phyloP scores from a whole-genome alignment of 352 stramenopile genomes.

The Globisporangium abappressorium region DNA sequence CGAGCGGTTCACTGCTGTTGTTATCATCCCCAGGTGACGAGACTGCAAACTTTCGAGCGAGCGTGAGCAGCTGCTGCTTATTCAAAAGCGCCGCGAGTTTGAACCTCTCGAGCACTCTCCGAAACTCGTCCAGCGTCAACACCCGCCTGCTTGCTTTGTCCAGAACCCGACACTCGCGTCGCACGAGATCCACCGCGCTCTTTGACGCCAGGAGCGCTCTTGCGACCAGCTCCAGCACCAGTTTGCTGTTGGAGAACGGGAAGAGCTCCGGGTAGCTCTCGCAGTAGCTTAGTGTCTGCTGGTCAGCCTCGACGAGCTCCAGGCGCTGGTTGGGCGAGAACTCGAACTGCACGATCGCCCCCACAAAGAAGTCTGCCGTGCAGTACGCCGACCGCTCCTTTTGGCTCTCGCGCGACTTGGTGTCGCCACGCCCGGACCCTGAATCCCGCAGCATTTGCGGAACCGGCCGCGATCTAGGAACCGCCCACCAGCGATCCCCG shows the following conservation, averaged over 20 bases:
- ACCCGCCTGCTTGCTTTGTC: constrained; percentile 20
- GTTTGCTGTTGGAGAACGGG: constrained; percentile 45
- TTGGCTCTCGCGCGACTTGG: constrained; percentile 28
- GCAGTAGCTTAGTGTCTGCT: constrained; percentile 74
- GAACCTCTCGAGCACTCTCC: constrained; percentile 23
- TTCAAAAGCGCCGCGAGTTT: constrained; percentile 35
- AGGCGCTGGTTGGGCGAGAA: constrained; percentile 69
- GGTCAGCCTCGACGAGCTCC: constrained; percentile 69
- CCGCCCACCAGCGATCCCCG: constrained; percentile 53
- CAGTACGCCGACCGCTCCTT: constrained; percentile 37
- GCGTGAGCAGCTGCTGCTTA: constrained; percentile 61
- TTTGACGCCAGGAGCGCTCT: constrained; percentile 21
- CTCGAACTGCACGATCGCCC: constrained; percentile 63
- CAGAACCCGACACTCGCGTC: constrained; percentile 35
- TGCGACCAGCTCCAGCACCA: constrained; percentile 29
- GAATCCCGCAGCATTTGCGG: constrained; percentile 38
- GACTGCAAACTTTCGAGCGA: constrained; percentile 42
- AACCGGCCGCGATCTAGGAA: constrained; percentile 79
- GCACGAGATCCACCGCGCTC: constrained; percentile 24
- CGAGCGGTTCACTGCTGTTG: constrained; percentile 8
- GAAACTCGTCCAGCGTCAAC: constrained; percentile 27
- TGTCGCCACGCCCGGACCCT: constrained; percentile 15
- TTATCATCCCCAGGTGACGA: neutral
- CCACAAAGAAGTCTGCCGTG: constrained; percentile 68
- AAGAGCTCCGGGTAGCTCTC: constrained; percentile 71